Percentiles rank a stretch among this genome's conserved stretches.
These are phyloP conservation scores for Plasmopara muralis DNA, from an alignment of 352 stramenopile species.

Conservation along the genomic window DNA sequence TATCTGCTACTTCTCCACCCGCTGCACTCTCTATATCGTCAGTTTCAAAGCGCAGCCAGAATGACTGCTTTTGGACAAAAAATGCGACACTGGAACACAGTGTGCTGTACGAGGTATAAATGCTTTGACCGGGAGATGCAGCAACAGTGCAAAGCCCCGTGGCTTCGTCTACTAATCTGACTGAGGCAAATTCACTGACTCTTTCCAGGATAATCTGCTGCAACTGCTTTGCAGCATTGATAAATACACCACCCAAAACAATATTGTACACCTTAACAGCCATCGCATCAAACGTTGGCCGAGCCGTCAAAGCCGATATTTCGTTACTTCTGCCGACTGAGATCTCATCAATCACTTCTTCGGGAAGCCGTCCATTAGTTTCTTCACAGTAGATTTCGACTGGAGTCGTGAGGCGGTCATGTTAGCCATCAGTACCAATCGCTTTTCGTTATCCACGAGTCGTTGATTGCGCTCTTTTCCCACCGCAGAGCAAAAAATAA, in stretches of 20 bases:
- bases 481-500: slow-evolving; percentile 53
- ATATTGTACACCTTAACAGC: slow-evolving; percentile 41
- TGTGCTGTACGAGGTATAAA: slow-evolving; percentile 34
- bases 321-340: slow-evolving; percentile 1
- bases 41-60: slow-evolving; percentile 50
- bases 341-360: slow-evolving; percentile 1
- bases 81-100: slow-evolving; percentile 34
- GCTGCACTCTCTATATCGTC: slow-evolving; percentile 32
- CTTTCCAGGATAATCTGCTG: slow-evolving; percentile 25
- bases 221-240: slow-evolving; percentile 10
- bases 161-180: slow-evolving; percentile 30
- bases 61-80: slow-evolving; percentile 18
- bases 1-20: slow-evolving; percentile 10
- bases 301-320: slow-evolving; percentile 5
- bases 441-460: slow-evolving; percentile 52
- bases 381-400: slow-evolving; percentile 39
- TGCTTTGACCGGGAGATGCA: slow-evolving; percentile 17
- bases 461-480: slow-evolving; percentile 35
- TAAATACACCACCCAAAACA: slow-evolving; percentile 28
- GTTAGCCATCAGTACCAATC: slow-evolving; percentile 36
- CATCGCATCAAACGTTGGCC: slow-evolving; percentile 18
- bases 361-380: slow-evolving; percentile 26
- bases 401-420: slow-evolving; percentile 26
- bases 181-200: slow-evolving; percentile 25
- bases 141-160: slow-evolving; percentile 47